Percentiles rank a stretch among this genome's conserved stretches.
Conservation (phyloP, 768 basidiomycete species). For the Crepidotus variabilis region DNA sequence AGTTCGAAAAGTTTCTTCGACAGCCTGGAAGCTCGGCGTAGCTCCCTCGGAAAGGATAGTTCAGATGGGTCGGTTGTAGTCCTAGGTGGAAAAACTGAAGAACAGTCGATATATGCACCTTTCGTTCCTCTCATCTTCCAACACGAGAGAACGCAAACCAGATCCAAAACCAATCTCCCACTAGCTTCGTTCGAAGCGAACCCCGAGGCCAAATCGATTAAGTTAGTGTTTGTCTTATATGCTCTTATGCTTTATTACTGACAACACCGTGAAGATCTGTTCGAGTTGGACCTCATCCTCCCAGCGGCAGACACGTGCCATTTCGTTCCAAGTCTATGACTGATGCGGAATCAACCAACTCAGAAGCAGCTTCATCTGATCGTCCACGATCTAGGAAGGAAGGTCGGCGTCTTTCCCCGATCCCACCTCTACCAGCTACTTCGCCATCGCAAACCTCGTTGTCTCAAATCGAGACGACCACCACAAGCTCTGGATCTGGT, state of each 20-base stretch:
- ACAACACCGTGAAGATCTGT: not conserved
- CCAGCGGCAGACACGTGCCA: not conserved
- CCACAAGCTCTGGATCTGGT: not conserved
- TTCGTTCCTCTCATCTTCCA: conserved; percentile 22
- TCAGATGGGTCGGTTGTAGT: too few species aligned
- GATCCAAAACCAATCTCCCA: conserved; percentile 8
- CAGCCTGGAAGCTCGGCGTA: not conserved
- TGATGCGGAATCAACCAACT: not conserved
- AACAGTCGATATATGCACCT: conserved; percentile 9
- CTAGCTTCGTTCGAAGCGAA: conserved; percentile 6
- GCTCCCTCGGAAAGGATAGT: not conserved
- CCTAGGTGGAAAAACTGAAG: not conserved
- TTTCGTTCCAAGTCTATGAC: not conserved
- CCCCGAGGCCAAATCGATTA: conserved; percentile 3
- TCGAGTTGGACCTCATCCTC: not conserved
- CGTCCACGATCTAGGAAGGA: not conserved
- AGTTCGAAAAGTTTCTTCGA: not conserved
- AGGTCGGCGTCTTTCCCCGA: not conserved
- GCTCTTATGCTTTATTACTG: not conserved
- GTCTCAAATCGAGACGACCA: not conserved
- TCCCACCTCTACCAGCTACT: conserved; percentile 1
- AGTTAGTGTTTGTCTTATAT: not conserved
- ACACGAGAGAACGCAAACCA: conserved; percentile 18
- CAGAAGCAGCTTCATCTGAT: not conserved
- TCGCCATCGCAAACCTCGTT: not conserved